Conservation (phyloP, 129 eudicot genomes). For the Ambrosia trifida region DNA sequence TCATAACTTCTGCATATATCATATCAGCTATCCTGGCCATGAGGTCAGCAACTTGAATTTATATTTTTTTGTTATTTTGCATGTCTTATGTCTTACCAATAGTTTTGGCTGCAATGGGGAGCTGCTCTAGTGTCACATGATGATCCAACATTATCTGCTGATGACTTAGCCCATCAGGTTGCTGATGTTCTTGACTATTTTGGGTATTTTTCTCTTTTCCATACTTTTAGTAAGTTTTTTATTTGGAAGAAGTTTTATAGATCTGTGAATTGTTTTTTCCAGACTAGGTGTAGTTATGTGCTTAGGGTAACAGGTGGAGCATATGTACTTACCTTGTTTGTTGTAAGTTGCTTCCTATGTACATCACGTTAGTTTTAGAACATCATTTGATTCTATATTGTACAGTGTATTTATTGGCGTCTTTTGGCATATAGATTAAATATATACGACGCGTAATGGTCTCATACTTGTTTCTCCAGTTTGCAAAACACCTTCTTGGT, state of each 20-base stretch:
- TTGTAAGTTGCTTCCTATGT: slow-evolving; percentile 52
- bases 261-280: slow-evolving; percentile 27
- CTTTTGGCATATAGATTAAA: slow-evolving; percentile 50
- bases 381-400: neutral
- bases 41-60: slow-evolving; percentile 59
- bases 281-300: slow-evolving; percentile 90
- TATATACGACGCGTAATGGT: slow-evolving; percentile 67
- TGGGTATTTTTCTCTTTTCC: slow-evolving; percentile 47
- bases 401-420: neutral
- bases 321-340: slow-evolving; percentile 81
- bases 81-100: slow-evolving; percentile 17
- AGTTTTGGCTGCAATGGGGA: slow-evolving; percentile 68
- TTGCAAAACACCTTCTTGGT: slow-evolving; percentile 95
- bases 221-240: neutral
- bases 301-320: slow-evolving; percentile 95
- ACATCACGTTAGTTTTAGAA: neutral
- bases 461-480: slow-evolving; percentile 87
- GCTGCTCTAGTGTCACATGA: slow-evolving; percentile 53
- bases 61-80: too few relatives aligned
- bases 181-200: slow-evolving; percentile 82
- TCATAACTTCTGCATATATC: slow-evolving; percentile 91
- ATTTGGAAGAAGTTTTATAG: slow-evolving; percentile 7
- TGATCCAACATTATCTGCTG: slow-evolving; percentile 56
- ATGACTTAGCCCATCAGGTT: slow-evolving; percentile 89
- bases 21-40: slow-evolving; percentile 92